Evolutionary conservation across 352 stramenopile species (phyloP).

Genomic region (Phytophthora crassamura): DNA sequence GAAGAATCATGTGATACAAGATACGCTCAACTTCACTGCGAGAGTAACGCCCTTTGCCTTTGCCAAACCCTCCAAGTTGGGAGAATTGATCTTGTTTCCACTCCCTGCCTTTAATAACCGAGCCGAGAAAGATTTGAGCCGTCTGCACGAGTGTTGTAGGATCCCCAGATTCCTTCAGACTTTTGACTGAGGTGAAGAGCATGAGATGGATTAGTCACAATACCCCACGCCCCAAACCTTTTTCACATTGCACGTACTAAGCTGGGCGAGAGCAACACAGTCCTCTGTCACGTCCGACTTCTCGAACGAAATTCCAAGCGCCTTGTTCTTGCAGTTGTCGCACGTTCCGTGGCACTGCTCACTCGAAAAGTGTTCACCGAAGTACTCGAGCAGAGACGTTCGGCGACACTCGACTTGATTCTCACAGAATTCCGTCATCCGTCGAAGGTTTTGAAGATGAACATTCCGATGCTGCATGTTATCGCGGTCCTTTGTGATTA

Average conservation of each 20-base stretch:
- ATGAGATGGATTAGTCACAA: slow-evolving; percentile 3
- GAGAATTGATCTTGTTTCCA: slow-evolving; percentile 71
- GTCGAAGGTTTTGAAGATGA: slow-evolving; percentile 81
- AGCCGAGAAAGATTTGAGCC: slow-evolving; percentile 75
- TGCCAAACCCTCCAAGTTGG: slow-evolving; percentile 67
- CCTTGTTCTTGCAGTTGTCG: slow-evolving; percentile 89
- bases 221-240: not conserved
- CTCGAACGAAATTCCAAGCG: slow-evolving; percentile 67
- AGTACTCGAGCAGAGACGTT: slow-evolving; percentile 87
- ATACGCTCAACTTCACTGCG: slow-evolving; percentile 86
- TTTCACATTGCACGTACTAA: slow-evolving; percentile 53
- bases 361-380: slow-evolving; percentile 88
- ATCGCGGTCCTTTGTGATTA: slow-evolving; percentile 84
- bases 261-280: slow-evolving; percentile 61
- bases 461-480: slow-evolving; percentile 85
- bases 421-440: slow-evolving; percentile 90
- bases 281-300: slow-evolving; percentile 83
- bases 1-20: slow-evolving; percentile 89
- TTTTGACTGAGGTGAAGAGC: slow-evolving; percentile 50
- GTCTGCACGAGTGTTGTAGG: slow-evolving; percentile 78
- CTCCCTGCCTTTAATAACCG: slow-evolving; percentile 70
- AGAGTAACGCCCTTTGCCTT: slow-evolving; percentile 75
- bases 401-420: slow-evolving; percentile 89
- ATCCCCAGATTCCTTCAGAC: slow-evolving; percentile 63
- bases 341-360: slow-evolving; percentile 79